Evolutionary conservation across 768 basidiomycete genomes (phyloP).

Genomic region (Agaricus sinodeliciosus): DNA sequence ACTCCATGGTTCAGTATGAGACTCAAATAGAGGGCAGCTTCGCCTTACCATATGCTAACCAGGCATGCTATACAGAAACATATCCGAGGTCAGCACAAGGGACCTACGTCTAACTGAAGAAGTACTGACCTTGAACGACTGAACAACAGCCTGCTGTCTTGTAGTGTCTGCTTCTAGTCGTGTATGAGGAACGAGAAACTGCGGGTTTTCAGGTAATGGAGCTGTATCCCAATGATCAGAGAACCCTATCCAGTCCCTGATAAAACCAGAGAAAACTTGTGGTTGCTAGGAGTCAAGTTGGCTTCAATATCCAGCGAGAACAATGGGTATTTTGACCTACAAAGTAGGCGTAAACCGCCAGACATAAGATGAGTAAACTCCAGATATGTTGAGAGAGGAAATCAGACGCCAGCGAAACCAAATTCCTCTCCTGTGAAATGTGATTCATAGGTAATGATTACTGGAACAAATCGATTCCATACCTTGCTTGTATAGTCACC

Average conservation of each 20-base stretch:
- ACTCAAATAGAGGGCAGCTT: constrained; percentile 10
- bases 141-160: constrained; percentile 65
- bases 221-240: constrained; percentile 31
- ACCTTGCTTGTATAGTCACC: background rate
- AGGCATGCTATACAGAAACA: constrained; percentile 57
- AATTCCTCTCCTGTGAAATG: background rate
- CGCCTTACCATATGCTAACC: constrained; percentile 69
- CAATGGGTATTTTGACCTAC: background rate
- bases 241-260: constrained; percentile 33
- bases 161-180: constrained; percentile 43
- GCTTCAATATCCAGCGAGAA: constrained; percentile 1
- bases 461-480: background rate
- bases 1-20: constrained; percentile 3
- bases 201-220: constrained; percentile 14
- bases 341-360: constrained; percentile 9
- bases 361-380: constrained; percentile 2
- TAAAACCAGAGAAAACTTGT: constrained; percentile 16
- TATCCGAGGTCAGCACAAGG: background rate
- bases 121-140: constrained; percentile 67
- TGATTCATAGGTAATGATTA: background rate
- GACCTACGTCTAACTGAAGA: background rate
- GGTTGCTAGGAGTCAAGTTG: constrained; percentile 8
- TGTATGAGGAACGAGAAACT: constrained; percentile 8
- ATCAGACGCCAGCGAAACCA: background rate
- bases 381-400: constrained; percentile 4